Evolutionary conservation across 1,284 basidiomycete species (phyloP), one percentile per base, ranked within the genome.

Genomic region (Irpex sp.): DNA sequence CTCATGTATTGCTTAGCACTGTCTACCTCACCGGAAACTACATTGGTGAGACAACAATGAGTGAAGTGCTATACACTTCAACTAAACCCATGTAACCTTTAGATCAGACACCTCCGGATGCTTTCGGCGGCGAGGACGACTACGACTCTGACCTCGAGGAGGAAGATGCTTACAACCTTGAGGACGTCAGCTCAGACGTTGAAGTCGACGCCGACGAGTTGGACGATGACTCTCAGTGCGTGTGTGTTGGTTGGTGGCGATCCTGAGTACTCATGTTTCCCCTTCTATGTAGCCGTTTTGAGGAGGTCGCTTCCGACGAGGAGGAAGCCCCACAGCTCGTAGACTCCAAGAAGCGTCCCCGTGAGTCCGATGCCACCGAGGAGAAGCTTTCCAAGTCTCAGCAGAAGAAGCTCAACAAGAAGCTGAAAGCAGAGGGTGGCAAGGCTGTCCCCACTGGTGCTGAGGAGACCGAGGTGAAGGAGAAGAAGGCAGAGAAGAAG

Each of bases 11-110:
- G 44, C 55, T 17, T 38, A 95, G 93, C 77, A 81, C 89, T 59
- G 84, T 98, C 66, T 90, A 96, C 78, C 78, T 98, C 62, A 87
- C 91, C 67, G 96, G 96, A 65, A 96, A 97, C 81, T 97, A 96
- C 80, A 88, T 97, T 70, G 85, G 87, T 92, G 76, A 62, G 78
- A 68, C 31, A 47, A 9, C n/a, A 58, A 13, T 31, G 37, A 36
- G 37, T 37, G 6, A 9, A 38, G n/a, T 26, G 5, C 34, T 1
- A 55, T 49, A 11, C 13, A 54, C n/a, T 48, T 37, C 15, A 26
- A 40, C 15, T 58, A 13, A 31, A 1, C 4, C 31, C 4, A 8
- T 19, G 7, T 38, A 36, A 1, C 55, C 11, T 58, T 1, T 34
- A 65, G 64, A 65, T 55, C 64, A 65, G 21, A 47, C 38, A 17